Evolutionary conservation across 139 green algal species (phyloP).

Genomic region (Chlamydomonas asymmetrica): DNA sequence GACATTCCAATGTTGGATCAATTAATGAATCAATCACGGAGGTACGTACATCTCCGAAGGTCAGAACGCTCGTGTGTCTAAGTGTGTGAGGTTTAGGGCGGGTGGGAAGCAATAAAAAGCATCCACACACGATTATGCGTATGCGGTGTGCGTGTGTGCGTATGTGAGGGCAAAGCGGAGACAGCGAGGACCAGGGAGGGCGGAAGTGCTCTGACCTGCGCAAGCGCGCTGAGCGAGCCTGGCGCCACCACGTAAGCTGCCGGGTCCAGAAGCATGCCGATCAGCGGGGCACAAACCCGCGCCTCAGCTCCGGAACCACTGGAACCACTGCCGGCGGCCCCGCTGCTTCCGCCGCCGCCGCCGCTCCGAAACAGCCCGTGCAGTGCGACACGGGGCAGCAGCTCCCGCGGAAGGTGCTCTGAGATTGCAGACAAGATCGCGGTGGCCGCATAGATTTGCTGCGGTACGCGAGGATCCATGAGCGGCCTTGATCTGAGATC

Average conservation of each 20-base stretch:
- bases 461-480: neutral
- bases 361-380: slow-evolving; percentile 1
- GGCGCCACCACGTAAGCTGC: neutral
- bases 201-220: too few relatives aligned
- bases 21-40: too few relatives aligned
- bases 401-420: slow-evolving; percentile 12
- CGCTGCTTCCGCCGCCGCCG: neutral
- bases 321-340: neutral
- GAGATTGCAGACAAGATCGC: slow-evolving; percentile 2
- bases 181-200: too few relatives aligned
- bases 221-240: slow-evolving; percentile 2
- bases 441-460: slow-evolving; percentile 7
- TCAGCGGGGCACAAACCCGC: slow-evolving; percentile 14
- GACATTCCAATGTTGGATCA: too few relatives aligned
- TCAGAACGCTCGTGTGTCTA: too few relatives aligned
- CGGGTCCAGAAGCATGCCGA: slow-evolving; percentile 1
- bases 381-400: neutral
- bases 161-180: too few relatives aligned
- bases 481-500: too few relatives aligned
- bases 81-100: too few relatives aligned
- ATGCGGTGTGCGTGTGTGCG: too few relatives aligned
- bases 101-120: too few relatives aligned
- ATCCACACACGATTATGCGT: too few relatives aligned
- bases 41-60: too few relatives aligned
- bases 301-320: neutral